Conservation (phyloP, 371 early-diverging fungal species). For the Rhizopus delemar region DNA sequence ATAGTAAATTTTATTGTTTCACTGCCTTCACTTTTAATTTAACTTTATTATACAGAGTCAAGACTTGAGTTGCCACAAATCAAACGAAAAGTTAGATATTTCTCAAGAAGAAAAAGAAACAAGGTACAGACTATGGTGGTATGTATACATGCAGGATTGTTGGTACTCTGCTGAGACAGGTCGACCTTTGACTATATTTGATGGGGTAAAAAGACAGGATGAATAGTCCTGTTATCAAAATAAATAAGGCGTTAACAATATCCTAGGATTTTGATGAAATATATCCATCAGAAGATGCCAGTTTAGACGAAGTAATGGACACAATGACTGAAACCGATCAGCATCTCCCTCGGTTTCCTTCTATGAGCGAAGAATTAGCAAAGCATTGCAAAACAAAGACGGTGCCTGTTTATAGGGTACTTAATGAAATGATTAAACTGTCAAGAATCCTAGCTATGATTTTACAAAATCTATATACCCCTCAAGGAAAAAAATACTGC, state of each 20-base stretch:
- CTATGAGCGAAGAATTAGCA: constrained; percentile 9
- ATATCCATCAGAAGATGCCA: constrained; percentile 29
- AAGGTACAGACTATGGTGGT: constrained; percentile 56
- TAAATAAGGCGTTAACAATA: background rate
- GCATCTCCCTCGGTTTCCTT: constrained; percentile 20
- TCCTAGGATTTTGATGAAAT: constrained; percentile 38
- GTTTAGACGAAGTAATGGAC: constrained; percentile 38
- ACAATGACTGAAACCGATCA: constrained; percentile 20
- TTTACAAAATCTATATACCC: constrained; percentile 39
- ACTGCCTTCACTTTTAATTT: too few relatives aligned
- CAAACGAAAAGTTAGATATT: constrained; percentile 37
- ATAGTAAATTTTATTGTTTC: too few relatives aligned
- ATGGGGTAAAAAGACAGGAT: constrained; percentile 15
- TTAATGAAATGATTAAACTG: constrained; percentile 41
- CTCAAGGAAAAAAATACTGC: constrained; percentile 37
- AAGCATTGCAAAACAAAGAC: background rate
- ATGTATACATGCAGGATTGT: constrained; percentile 51
- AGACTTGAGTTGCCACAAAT: constrained; percentile 55
- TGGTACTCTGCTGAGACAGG: constrained; percentile 39
- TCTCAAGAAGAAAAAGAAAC: constrained; percentile 47
- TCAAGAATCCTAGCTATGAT: constrained; percentile 42
- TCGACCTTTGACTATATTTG: constrained; percentile 31
- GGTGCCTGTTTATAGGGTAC: constrained; percentile 34
- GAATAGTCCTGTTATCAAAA: background rate
- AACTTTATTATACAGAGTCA: constrained; percentile 31